Evolutionary conservation across 257 asterid species (phyloP).

Genomic region (Fraxinus excelsior): DNA sequence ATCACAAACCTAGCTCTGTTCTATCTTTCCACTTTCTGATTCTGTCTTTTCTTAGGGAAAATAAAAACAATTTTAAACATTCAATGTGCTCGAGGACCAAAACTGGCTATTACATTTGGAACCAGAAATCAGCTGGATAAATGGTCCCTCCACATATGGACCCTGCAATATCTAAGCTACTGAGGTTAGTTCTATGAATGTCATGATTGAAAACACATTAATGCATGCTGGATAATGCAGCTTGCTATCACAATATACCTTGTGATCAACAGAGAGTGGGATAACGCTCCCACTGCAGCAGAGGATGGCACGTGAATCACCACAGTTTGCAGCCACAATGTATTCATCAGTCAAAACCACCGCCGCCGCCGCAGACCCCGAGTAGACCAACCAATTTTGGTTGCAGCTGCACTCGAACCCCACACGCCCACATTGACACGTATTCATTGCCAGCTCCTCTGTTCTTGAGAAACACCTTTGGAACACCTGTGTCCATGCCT

Average conservation of each 20-base stretch:
- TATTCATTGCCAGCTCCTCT: constrained; percentile 18
- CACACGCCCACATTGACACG: constrained; percentile 9
- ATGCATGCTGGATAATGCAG: neutral
- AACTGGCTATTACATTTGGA: neutral
- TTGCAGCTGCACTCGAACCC: constrained; percentile 16
- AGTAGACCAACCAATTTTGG: neutral
- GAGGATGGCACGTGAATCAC: constrained; percentile 36
- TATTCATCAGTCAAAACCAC: constrained; percentile 19
- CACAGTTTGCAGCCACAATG: constrained; percentile 30
- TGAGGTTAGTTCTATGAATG: neutral
- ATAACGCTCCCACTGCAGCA: constrained; percentile 12
- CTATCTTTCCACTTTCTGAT: neutral
- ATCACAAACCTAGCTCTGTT: too few species aligned
- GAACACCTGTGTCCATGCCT: constrained; percentile 23
- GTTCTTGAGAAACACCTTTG: constrained; percentile 14
- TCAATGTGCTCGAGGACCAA: neutral
- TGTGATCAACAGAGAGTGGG: constrained; percentile 34
- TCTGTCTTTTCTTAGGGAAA: neutral
- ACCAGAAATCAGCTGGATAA: neutral
- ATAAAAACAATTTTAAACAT: too few species aligned
- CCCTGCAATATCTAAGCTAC: neutral
- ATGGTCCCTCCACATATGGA: neutral
- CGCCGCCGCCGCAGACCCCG: constrained; percentile 24
- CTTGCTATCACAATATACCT: constrained; percentile 17
- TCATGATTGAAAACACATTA: neutral